Base-by-base conservation (phyloP, 2,329 filamentous ascomycete species). In the Aureobasidium lini region DNA sequence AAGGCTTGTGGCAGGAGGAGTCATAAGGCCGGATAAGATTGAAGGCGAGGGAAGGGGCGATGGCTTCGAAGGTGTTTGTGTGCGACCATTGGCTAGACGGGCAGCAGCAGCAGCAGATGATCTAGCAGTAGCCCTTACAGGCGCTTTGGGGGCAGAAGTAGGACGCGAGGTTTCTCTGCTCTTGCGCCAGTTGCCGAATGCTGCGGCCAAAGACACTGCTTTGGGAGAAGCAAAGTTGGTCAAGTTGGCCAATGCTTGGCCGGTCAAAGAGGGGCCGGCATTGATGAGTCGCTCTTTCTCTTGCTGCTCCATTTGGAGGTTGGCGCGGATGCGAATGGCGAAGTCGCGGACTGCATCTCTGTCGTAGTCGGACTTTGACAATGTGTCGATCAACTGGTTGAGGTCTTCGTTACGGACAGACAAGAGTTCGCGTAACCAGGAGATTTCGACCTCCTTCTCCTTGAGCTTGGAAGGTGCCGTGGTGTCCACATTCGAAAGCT, bases 221-320 rank as follows among this genome's bases (percentile, higher is more conserved):
- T 90, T 86, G 4, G 92, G 93, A 2, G 90, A 88, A 10, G 89
- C 87, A 63, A 92, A 84, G 64, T 84, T 85, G 48, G 92, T 85
- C 34, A 89, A 83, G 48, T 87, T 87, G 1, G 90, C 87, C 43
- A 96, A 82, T 42, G 88, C 71, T 61, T 79, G 75, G 62, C 84
- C 87, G 13, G 83, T 83, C 36, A 62, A 56, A 47, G 10, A 60
- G n/a, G 40, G 62, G 56, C 43, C 64, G 10, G 86, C 86, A 57
- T 87, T 85, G 75, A 89, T 82, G 0, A 90, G 86, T 61, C 94
- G 84, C 72, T 97, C 93, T 54, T 90, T 89, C 74, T 96, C 92
- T 71, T 96, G 90, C 70, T 95, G 89, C 73, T 99, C 93, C 94
- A 99, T 99, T 71, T 97, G 90, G 37, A 99, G 79, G 68, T 96